Evolutionary conservation across 1,139 yeast genomes (phyloP).

Genomic region (Zygoascus sp.): DNA sequence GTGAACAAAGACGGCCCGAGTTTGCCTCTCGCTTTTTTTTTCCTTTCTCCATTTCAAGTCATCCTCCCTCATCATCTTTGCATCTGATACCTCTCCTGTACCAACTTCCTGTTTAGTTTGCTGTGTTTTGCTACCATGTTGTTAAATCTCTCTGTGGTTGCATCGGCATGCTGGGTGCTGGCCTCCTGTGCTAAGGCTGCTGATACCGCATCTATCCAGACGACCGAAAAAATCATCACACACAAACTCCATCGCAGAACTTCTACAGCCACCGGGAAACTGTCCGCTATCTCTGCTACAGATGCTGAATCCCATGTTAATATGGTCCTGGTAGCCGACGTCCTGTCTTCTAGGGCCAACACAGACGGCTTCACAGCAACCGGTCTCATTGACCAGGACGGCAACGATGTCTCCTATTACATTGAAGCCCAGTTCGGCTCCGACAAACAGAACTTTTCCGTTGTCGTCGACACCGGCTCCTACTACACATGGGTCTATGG

Average conservation of each 20-base stretch:
- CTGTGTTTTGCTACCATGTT: background rate
- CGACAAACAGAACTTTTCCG: constrained; percentile 39
- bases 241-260: constrained; percentile 9
- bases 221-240: background rate
- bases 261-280: constrained; percentile 5
- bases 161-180: background rate
- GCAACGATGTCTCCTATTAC: constrained; percentile 32
- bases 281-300: constrained; percentile 6
- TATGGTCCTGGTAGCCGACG: constrained; percentile 21
- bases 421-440: constrained; percentile 29
- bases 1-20: background rate
- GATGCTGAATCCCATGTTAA: constrained; percentile 6
- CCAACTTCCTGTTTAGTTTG: background rate
- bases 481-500: constrained; percentile 63
- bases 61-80: background rate
- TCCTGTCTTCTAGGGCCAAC: constrained; percentile 11
- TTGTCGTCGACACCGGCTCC: constrained; percentile 63
- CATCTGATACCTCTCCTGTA: background rate
- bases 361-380: constrained; percentile 16
- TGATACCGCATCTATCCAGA: too few relatives aligned
- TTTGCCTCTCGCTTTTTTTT: background rate
- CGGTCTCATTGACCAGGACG: constrained; percentile 26
- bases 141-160: background rate
- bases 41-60: background rate
- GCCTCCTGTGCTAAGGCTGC: constrained; percentile 1